A percentile compares a stretch with the other conserved stretches of the same genome.
These are phyloP conservation scores for Irpex lacteus DNA, from an alignment of 1,284 basidiomycete genomes.

Conservation along the genomic window DNA sequence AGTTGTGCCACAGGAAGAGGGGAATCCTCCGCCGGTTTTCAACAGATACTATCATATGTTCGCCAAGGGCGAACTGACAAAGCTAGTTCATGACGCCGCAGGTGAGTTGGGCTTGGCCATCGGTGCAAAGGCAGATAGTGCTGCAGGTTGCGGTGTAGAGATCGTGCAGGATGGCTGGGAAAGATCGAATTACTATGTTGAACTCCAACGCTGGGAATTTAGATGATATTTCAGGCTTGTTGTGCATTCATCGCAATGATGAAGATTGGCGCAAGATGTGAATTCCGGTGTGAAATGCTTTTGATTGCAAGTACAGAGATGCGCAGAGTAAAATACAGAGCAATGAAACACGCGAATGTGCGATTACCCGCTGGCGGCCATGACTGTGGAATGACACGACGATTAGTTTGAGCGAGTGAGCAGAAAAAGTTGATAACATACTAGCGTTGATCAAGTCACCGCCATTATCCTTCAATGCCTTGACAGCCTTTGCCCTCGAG, in stretches of 20 bases:
- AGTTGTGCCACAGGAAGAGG: constrained; percentile 9
- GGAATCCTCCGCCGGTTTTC: constrained; percentile 44
- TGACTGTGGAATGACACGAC: constrained; percentile 38
- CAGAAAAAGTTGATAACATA: constrained; percentile 43
- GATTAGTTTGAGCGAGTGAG: constrained; percentile 11
- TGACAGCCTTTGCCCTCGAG: constrained; percentile 85
- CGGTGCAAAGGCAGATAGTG: constrained; percentile 28
- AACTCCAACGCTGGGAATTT: constrained; percentile 58
- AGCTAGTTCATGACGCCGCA: constrained; percentile 64
- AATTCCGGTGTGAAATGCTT: not conserved
- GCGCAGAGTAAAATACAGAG: constrained; percentile 4
- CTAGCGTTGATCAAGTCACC: constrained; percentile 95
- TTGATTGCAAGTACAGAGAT: not conserved
- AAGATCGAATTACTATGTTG: constrained; percentile 79
- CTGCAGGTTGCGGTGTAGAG: constrained; percentile 43
- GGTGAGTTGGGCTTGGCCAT: constrained; percentile 52
- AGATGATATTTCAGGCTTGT: not conserved
- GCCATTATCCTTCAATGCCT: constrained; percentile 83
- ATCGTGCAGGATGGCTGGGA: constrained; percentile 83
- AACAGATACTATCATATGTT: constrained; percentile 96
- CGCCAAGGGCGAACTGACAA: constrained; percentile 68
- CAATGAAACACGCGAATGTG: not conserved
- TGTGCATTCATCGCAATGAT: not conserved
- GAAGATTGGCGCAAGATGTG: not conserved
- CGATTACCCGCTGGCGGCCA: constrained; percentile 69